Percentiles rank a stretch among this genome's conserved stretches.
These are phyloP conservation scores for Tetrapisispora fleetii DNA, from an alignment of 805 yeast genomes.

Conservation along the genomic window DNA sequence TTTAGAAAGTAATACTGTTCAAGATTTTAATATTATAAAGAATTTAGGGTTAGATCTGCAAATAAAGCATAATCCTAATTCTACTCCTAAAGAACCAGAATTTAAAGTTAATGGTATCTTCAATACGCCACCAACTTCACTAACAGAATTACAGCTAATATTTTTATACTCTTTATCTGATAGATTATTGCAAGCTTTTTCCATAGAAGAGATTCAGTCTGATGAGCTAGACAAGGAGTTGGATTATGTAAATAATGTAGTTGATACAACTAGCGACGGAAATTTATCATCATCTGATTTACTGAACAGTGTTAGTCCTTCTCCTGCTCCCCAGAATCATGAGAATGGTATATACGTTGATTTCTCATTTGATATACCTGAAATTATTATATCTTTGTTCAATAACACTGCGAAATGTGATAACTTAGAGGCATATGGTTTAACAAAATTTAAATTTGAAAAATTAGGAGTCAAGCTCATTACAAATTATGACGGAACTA, in stretches of 20 bases:
- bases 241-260: constrained; percentile 44
- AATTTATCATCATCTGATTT: constrained; percentile 7
- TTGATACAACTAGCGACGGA: constrained; percentile 16
- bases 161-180: constrained; percentile 47
- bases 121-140: constrained; percentile 42
- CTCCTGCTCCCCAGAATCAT: background rate
- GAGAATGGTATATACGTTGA: constrained; percentile 17
- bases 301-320: constrained; percentile 4
- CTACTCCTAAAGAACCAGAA: constrained; percentile 34
- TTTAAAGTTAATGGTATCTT: constrained; percentile 46
- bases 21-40: constrained; percentile 54
- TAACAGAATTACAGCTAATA: constrained; percentile 65
- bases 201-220: constrained; percentile 34
- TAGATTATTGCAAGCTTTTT: constrained; percentile 46
- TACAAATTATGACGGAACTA: constrained; percentile 45
- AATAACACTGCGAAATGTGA: constrained; percentile 36
- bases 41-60: constrained; percentile 52
- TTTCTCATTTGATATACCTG: constrained; percentile 50
- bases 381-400: constrained; percentile 51
- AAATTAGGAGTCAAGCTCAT: constrained; percentile 43
- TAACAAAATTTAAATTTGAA: constrained; percentile 53
- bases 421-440: constrained; percentile 32
- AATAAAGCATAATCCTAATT: constrained; percentile 43
- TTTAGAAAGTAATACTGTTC: constrained; percentile 36
- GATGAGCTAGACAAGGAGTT: constrained; percentile 58